These are phyloP conservation scores for Herpotrichia juniperi DNA, from an alignment of 2,329 filamentous ascomycete genomes.

Conservation along the genomic window DNA sequence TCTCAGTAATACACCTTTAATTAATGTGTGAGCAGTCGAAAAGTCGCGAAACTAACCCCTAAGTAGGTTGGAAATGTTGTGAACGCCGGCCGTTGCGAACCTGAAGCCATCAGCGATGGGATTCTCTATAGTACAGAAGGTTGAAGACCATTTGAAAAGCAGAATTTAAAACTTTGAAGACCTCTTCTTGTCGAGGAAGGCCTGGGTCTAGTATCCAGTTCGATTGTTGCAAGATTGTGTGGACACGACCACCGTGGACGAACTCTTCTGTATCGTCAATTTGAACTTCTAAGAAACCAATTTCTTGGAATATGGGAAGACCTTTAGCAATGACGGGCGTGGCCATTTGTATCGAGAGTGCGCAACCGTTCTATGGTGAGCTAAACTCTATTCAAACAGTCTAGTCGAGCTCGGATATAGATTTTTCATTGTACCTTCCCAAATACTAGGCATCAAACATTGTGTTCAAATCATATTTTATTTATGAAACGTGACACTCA, in stretches of 20 bases:
- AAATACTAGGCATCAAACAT: too few species aligned
- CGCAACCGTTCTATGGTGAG: too few species aligned
- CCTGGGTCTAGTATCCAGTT: not conserved
- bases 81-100: not conserved
- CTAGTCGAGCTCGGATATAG: too few species aligned
- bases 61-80: not conserved
- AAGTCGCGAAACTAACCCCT: not conserved
- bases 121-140: not conserved
- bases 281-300: not conserved
- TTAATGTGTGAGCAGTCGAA: not conserved
- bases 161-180: not conserved
- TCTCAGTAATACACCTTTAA: not conserved
- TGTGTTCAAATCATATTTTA: too few species aligned
- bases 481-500: too few species aligned
- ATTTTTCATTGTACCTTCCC: too few species aligned
- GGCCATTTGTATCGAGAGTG: too few species aligned
- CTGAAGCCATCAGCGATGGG: not conserved
- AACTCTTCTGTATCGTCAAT: not conserved
- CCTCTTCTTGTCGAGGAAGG: not conserved
- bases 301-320: not conserved
- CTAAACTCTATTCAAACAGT: too few species aligned
- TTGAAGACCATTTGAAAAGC: not conserved
- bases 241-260: not conserved
- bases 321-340: not conserved
- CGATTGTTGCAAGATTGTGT: not conserved